A percentile compares a stretch with the other conserved stretches of the same genome.
Conservation (phyloP, 2,329 filamentous ascomycete species). For the Dothistroma septosporum region DNA sequence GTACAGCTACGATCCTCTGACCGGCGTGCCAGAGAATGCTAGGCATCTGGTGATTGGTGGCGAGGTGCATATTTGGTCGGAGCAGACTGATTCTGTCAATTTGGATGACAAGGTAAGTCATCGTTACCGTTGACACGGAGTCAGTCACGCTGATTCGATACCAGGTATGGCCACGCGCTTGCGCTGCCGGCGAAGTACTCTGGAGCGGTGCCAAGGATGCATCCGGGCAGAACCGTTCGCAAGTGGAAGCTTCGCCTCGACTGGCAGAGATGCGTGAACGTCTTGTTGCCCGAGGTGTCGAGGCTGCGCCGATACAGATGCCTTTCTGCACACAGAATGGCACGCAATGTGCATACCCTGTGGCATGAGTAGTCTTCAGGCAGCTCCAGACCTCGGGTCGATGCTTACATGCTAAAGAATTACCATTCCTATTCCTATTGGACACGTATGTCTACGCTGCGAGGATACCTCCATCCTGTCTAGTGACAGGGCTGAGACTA, state of each 20-base stretch:
- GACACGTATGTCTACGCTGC: no score
- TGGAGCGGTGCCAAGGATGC: conserved; percentile 69
- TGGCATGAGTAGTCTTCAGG: no score
- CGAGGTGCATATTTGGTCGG: conserved; percentile 77
- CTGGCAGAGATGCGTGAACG: conserved; percentile 73
- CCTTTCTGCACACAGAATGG: conserved; percentile 64
- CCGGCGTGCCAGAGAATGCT: conserved; percentile 57
- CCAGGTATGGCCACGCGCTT: conserved; percentile 67
- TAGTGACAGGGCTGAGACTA: no score
- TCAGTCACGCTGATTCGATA: neutral
- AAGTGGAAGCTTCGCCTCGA: conserved; percentile 64
- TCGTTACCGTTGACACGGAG: neutral
- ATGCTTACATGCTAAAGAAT: no score
- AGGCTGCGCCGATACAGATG: conserved; percentile 66
- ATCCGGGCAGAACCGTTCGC: conserved; percentile 64
- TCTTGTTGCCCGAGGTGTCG: conserved; percentile 64
- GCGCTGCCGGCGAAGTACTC: conserved; percentile 71
- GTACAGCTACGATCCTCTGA: conserved; percentile 73
- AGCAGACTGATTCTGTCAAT: conserved; percentile 70
- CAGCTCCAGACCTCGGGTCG: neutral
- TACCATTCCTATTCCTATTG: no score
- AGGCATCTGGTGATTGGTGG: conserved; percentile 72
- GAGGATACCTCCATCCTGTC: no score
- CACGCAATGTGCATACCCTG: conserved; percentile 41
- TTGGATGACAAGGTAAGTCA: conserved; percentile 58